phyloP scores from a whole-genome alignment of 2,329 filamentous ascomycete species.

The Beauveria brongniartii region DNA sequence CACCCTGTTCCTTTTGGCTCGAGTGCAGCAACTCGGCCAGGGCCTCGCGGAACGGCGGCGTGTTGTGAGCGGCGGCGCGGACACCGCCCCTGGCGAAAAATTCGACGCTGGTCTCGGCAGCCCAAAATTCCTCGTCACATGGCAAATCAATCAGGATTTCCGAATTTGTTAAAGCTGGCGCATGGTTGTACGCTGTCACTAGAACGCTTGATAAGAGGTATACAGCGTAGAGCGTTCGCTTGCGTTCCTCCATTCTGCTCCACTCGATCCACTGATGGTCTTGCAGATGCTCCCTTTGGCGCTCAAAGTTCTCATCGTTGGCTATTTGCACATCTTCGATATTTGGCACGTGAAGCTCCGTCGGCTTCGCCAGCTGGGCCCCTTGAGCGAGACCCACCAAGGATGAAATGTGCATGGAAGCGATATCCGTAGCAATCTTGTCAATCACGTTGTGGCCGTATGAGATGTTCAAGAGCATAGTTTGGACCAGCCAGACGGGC shows the following conservation, averaged over 20 bases:
- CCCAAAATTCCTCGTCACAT: conserved; percentile 87
- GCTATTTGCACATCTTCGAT: conserved; percentile 50
- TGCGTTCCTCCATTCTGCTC: conserved; percentile 83
- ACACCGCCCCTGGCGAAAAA: conserved; percentile 74
- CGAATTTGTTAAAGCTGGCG: conserved; percentile 85
- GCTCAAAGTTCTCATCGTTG: conserved; percentile 41
- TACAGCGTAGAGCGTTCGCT: conserved; percentile 83
- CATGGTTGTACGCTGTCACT: conserved; percentile 87
- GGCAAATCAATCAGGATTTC: conserved; percentile 85
- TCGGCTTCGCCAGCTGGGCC: conserved; percentile 58
- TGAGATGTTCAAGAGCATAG: conserved; percentile 92
- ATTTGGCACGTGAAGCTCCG: conserved; percentile 36
- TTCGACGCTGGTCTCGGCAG: conserved; percentile 70
- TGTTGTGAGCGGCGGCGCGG: conserved; percentile 59
- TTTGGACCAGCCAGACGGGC: conserved; percentile 90
- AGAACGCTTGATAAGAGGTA: conserved; percentile 87
- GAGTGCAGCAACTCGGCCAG: conserved; percentile 73
- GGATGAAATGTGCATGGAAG: conserved; percentile 83
- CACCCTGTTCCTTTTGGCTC: conserved; percentile 55
- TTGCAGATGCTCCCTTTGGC: conserved; percentile 39
- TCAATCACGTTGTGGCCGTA: conserved; percentile 94
- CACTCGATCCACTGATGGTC: conserved; percentile 79
- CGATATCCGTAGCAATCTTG: conserved; percentile 83
- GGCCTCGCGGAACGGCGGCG: conserved; percentile 72
- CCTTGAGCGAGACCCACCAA: conserved; percentile 85